Evolutionary conservation across 2,329 filamentous ascomycete genomes (phyloP), one percentile per base, ranked within the genome.

Genomic region (Aspergillus pseudoviridinutans): DNA sequence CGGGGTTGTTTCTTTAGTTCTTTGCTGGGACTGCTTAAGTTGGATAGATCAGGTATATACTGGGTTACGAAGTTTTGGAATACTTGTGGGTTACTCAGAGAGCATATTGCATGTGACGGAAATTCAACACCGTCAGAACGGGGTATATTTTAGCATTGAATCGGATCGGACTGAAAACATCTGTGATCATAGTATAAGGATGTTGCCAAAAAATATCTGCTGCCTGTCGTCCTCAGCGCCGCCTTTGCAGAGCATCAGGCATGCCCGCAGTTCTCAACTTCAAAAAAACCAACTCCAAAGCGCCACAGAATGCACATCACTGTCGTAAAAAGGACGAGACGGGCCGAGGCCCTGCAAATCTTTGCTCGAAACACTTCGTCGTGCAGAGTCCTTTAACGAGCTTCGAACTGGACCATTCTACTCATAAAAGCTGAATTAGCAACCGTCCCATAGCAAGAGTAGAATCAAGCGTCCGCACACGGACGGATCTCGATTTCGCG

Each of bases 401-500:
- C 94, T 81, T 99, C 92, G 71, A 99, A 97, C 79, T 99, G 94
- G 53, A 97, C 92, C 92, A 97, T 97, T 71, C 93, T 96, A 66
- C 55, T 56, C 3, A 49, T 20, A 14, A 49, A 53, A 50, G 7
- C 4, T 20, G 2, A 3, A n/a, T 55, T 28, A 61, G 57, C 25
- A 49, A n/a, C 29, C 10, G 17, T 28, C 25, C 4, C 49, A 38
- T 17, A 53, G 51, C 59, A 50, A 52, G n/a, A 52, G 6, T 49
- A 54, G 28, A 53, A 47, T 54, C 59, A 64, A 49, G 4, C 49
- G 9, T 46, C 42, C 2, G 44, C 24, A 10, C n/a, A 14, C 22
- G 24, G 24, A 20, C n/a, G 4, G 20, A 4, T 46, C 41, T 29
- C 42, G 27, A 47, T 56, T 53, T 53, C 17, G 4, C 14, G 14